Base-by-base conservation (phyloP, 148 eudicot genomes). In the Rhododendron griersonianum region DNA sequence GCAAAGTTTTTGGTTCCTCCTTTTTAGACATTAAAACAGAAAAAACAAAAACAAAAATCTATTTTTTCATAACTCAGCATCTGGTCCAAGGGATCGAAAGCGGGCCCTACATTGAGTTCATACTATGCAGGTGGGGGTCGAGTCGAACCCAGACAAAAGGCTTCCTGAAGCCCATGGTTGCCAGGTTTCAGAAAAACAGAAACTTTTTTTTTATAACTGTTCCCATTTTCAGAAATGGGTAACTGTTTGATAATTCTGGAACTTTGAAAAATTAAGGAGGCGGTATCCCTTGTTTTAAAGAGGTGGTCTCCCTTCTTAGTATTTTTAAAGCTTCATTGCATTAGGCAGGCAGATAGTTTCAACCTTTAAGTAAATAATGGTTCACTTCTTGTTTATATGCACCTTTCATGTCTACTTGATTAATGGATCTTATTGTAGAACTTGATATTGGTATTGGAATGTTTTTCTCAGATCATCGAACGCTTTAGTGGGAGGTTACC, bases 401-500 rank as follows among this genome's bases (percentile, higher is more conserved):
- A n/a, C 73, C 5, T 65, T 65, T 25, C 73, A 25, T 65, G 73
- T 0, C 73, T 65, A 8, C 73, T 65, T n/a, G 30, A n/a, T n/a
- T 65, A 11, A 65, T 65, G 73, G 33, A 35, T 81, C 28, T 69
- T n/a, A n/a, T 86, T 63, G 44, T 81, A 10, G 87, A 71, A 21
- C 39, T 69, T 9, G 2, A 16, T 14, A 41, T 79, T 80, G 11
- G 18, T 53, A 73, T 81, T 81, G 47, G 21, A 84, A 14, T 48
- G 19, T 63, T 19, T 86, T 47, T 59, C 28, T 81, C 93, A 96
- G 99, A 82, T 95, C 48, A 87, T 93, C 57, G 98, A 96, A 87
- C 96, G 98, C 83, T 96, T 94, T 89, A 94, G 90, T 82, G 90
- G 98, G 83, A 89, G 98, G 67, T 83, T 95, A 41, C 99, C 98